A percentile compares a stretch with the other conserved stretches of the same genome.
Evolutionary conservation across 2,329 filamentous ascomycete genomes (phyloP).

Genomic region (Metarhizium anisopliae): DNA sequence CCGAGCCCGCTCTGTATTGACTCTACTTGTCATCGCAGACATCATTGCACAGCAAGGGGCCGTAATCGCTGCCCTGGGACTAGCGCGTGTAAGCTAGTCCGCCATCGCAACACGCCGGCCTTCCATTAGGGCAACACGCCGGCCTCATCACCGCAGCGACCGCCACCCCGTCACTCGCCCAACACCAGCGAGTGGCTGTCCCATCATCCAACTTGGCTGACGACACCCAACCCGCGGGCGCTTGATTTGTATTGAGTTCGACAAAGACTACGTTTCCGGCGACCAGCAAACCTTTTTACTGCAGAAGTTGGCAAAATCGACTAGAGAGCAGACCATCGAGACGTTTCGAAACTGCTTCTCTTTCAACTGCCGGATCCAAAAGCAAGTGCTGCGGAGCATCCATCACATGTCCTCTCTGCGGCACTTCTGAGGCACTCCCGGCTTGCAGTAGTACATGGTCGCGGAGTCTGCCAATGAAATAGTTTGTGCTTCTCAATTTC

Average conservation of each 20-base stretch:
- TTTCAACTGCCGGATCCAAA: neutral
- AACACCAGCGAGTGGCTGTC: neutral
- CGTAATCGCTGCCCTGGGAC: neutral
- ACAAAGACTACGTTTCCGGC: neutral
- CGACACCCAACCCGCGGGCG: neutral
- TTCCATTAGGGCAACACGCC: neutral
- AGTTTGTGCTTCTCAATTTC: neutral
- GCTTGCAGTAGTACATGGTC: neutral
- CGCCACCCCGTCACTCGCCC: neutral
- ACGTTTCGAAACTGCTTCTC: no score
- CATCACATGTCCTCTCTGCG: neutral
- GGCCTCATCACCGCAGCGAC: conserved; percentile 6
- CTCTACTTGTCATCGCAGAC: neutral
- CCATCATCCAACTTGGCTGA: neutral
- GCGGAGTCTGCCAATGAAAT: neutral
- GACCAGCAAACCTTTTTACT: neutral
- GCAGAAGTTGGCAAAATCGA: neutral
- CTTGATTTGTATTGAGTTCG: neutral
- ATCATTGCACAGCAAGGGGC: neutral
- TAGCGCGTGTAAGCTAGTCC: neutral
- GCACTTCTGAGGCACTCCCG: neutral
- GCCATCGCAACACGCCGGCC: no score
- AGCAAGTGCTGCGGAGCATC: neutral
- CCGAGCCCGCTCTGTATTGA: neutral
- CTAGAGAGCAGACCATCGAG: no score